These are phyloP conservation scores for Chenopodium quinoa DNA, from an alignment of 148 eudicot species.

Conservation along the genomic window DNA sequence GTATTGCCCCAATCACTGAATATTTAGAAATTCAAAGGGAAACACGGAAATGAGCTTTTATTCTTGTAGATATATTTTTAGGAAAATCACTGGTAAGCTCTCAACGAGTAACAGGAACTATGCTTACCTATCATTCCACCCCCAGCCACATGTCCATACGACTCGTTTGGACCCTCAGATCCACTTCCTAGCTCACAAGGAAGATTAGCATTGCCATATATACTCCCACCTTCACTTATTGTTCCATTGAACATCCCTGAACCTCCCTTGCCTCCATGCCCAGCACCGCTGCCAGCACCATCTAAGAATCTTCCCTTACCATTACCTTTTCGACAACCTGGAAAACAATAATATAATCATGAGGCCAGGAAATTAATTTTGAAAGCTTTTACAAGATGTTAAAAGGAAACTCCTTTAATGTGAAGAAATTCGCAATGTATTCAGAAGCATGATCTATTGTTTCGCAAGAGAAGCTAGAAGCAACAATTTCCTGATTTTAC, in stretches of 20 bases:
- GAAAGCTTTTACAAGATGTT: not conserved
- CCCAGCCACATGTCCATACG: constrained; percentile 66
- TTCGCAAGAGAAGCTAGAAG: not conserved
- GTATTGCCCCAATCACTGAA: constrained; percentile 69
- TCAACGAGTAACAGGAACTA: not conserved
- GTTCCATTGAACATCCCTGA: constrained; percentile 66
- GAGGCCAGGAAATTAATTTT: not conserved
- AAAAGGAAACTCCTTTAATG: not conserved
- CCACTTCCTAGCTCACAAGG: constrained; percentile 95
- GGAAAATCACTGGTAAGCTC: not conserved
- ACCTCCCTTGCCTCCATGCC: constrained; percentile 90
- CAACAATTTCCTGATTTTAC: not conserved
- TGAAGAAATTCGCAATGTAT: not conserved
- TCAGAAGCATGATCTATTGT: not conserved
- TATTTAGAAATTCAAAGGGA: not conserved
- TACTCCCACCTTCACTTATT: constrained; percentile 66
- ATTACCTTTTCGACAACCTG: constrained; percentile 75
- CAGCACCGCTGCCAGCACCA: constrained; percentile 93
- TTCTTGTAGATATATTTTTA: not conserved
- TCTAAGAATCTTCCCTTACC: constrained; percentile 70
- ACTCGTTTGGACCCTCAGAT: constrained; percentile 59
- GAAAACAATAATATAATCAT: constrained; percentile 12
- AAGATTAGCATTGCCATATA: constrained; percentile 73
- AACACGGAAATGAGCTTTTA: not conserved
- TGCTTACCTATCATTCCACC: constrained; percentile 85